Evolutionary conservation across 495 filamentous ascomycete genomes (phyloP).

Genomic region (Evernia prunastri): DNA sequence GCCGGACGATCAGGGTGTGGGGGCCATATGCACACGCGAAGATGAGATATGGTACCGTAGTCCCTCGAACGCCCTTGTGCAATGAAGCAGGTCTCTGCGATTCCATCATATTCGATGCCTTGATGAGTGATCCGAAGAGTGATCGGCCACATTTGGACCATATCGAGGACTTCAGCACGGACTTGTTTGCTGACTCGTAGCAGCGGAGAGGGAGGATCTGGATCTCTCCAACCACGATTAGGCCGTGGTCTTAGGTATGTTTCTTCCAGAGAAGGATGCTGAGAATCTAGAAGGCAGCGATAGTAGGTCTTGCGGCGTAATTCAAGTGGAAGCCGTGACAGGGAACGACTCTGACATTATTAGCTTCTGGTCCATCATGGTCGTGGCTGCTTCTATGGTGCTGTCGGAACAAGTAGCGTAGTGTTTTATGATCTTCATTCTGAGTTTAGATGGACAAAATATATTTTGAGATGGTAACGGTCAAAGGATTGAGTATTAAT

Average conservation of each 20-base stretch:
- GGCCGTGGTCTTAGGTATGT: not conserved
- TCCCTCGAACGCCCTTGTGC: not conserved
- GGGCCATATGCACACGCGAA: constrained; percentile 5
- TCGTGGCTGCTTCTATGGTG: not conserved
- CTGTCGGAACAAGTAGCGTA: not conserved
- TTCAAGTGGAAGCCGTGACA: constrained; percentile 4
- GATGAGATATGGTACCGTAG: not conserved
- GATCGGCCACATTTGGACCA: not conserved
- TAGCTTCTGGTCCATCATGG: not conserved
- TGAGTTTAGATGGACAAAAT: not conserved
- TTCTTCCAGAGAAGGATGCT: not conserved
- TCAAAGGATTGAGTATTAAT: no score
- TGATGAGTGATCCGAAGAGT: constrained; percentile 7
- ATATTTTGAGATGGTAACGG: no score
- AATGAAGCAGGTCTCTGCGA: constrained; percentile 11
- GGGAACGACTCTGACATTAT: not conserved
- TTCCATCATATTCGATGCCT: not conserved
- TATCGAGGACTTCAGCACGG: constrained; percentile 7
- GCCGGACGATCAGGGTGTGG: constrained; percentile 8
- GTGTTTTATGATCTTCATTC: not conserved
- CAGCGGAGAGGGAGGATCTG: constrained; percentile 6
- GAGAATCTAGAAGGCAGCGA: not conserved
- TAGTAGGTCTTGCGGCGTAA: constrained; percentile 7
- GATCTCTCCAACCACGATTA: constrained; percentile 1
- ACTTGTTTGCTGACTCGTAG: constrained; percentile 10